Evolutionary conservation across 192 early-diverging fungal species (phyloP), one percentile per base, ranked within the genome.

Genomic region (Spizellomyces sp.): DNA sequence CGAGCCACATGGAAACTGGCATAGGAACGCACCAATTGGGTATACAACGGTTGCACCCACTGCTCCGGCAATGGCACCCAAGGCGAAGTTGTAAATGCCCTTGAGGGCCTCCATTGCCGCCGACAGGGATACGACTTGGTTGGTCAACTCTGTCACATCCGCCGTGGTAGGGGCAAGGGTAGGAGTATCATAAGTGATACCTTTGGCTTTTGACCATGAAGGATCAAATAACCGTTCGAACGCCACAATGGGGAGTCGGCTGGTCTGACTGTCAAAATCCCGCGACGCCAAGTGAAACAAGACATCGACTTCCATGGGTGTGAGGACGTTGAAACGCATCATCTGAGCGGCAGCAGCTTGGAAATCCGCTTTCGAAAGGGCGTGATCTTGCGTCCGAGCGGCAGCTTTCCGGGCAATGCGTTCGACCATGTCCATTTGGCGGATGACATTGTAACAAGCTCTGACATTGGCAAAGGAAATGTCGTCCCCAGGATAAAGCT

Each of bases 11-110:
- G 17, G 41, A 36, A 27, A 6, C 14, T 12, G 17, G 60, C 14
- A 17, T 21, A 22, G 21, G 8, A 59, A 10, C 76, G 14, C 59
- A 83, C 82, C 82, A 63, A 99, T 96, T 36, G 96, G 96, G 79
- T 96, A 99, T 27, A 99, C 95, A 59, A 89, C 89, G 5, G 93
- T 92, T 4, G 96, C 96, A 54, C 96, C 96, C 52, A 97, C 88
- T 41, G 94, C 93, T 75, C 96, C 96, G 69, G 91, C 92, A 74
- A 97, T 87, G 5, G 94, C 87, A 48, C 94, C 96, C 36, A 96
- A 81, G 10, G 81, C 73, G 84, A 96, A 93, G 73, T 87, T 90
- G 75, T 91, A 91, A 2, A 82, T 80, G 75, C 84, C 86, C 67
- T 86, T 83, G 59, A 84, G 54, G 1, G 75, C 47, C 70, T 90